Conservation (phyloP, 768 basidiomycete genomes). For the Pleurotus giganteus region DNA sequence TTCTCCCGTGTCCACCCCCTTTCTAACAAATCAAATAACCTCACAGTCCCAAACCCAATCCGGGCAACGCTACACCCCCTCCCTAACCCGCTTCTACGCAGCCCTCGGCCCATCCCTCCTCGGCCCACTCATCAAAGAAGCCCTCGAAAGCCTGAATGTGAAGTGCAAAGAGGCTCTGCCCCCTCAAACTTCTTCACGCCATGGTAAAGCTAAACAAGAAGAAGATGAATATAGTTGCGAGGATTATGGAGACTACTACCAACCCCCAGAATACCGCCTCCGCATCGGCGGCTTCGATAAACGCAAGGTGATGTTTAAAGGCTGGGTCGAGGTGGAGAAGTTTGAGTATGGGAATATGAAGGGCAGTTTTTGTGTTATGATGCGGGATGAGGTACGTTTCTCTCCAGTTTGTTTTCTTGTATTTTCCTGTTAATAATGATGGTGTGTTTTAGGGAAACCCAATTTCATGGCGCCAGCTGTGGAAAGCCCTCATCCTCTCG, state of each 20-base stretch:
- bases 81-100: constrained; percentile 82
- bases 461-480: constrained; percentile 74
- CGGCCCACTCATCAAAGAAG: constrained; percentile 51
- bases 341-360: constrained; percentile 47
- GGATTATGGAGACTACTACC: background rate
- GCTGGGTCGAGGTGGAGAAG: constrained; percentile 70
- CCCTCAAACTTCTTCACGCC: constrained; percentile 15
- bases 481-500: constrained; percentile 60
- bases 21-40: too few species aligned
- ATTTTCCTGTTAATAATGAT: background rate
- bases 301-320: constrained; percentile 65
- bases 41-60: constrained; percentile 78
- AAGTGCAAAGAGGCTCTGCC: constrained; percentile 50
- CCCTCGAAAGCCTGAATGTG: constrained; percentile 45
- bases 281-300: constrained; percentile 70
- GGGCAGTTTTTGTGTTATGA: constrained; percentile 71
- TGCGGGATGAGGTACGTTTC: constrained; percentile 57
- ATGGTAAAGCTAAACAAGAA: constrained; percentile 6
- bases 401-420: background rate
- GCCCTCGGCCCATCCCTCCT: constrained; percentile 51
- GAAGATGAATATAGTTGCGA: constrained; percentile 13
- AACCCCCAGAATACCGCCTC: constrained; percentile 25
- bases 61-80: constrained; percentile 69
- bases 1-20: background rate
- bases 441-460: constrained; percentile 58